Base-by-base conservation (phyloP, 176 grass and related monocot species). In the Musa itinerans region DNA sequence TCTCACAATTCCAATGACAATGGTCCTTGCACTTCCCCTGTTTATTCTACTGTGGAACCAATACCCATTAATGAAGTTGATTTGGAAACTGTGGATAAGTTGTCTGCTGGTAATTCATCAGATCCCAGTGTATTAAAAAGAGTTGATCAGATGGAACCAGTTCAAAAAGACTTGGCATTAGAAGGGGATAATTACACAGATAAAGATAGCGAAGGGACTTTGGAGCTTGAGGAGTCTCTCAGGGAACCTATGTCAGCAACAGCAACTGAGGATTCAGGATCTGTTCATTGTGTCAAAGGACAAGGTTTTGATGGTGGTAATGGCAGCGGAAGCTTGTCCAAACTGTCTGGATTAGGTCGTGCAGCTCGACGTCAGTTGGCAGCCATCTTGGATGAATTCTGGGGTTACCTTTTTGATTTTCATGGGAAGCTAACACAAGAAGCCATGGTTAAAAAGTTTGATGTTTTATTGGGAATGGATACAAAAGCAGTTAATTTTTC, bases 291-390 rank as follows among this genome's bases (percentile, higher is more conserved):
- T 65, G 72, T 82, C 72, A 82, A 73, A 74, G 80, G 66, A 72
- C 87, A 91, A 74, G 81, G 78, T 72, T 79, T 77, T 79, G 91
- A 94, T 87, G 74, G 72, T 71, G 78, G 78, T 80, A 96, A 83
- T 83, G 86, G 82, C 62, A 92, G 75, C 65, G 86, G 84, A 56
- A 99, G 89, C 74, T 79, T 99, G n/a, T 89, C 81, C 1, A 92
- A 86, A 72, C 71, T 92, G 72, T 95, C 91, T 43, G 88, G 96
- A 82, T 87, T 95, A 79, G 96, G 96, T 48, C 96, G 96, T 81
- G 83, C 96, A 81, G 82, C 89, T 87, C 86, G 96, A 74, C 19
- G 12, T 17, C 53, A 76, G 10, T 80, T 85, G n/a, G 49, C 72
- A 25, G 72, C 50, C 7, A 69, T 80, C 53, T 78, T 85, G 67